Conservation (phyloP, 164 flowering plant genomes). For the Aristolochia fimbriata region DNA sequence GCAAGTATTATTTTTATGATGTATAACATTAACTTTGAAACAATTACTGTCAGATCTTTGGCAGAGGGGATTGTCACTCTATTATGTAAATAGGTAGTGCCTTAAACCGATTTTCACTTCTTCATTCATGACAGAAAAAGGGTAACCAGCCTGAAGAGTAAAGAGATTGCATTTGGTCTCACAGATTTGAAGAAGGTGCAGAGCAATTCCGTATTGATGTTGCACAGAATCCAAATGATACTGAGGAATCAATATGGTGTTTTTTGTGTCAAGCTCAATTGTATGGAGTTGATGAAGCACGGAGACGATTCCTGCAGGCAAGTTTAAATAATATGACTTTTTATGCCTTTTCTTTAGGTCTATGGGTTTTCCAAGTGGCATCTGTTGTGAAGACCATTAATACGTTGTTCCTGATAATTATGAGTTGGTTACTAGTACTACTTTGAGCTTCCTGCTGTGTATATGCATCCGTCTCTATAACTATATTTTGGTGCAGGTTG, state of each 20-base stretch:
- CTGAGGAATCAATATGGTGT: constrained; percentile 98
- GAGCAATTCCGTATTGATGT: constrained; percentile 95
- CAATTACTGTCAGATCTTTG: constrained; percentile 58
- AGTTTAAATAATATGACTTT: constrained; percentile 3
- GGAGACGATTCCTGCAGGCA: constrained; percentile 68
- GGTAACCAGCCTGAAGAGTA: not conserved
- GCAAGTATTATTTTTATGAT: not conserved
- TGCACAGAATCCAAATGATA: constrained; percentile 89
- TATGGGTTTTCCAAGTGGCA: no score
- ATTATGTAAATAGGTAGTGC: constrained; percentile 81
- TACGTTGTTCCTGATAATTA: not conserved
- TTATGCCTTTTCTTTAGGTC: no score
- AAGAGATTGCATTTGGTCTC: not conserved
- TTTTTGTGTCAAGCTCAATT: constrained; percentile 89
- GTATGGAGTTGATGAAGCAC: constrained; percentile 73
- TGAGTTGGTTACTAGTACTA: not conserved
- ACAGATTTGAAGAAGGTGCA: constrained; percentile 89
- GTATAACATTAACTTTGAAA: not conserved
- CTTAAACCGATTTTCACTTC: no score
- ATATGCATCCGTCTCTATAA: not conserved
- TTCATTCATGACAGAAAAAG: no score
- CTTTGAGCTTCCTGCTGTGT: not conserved
- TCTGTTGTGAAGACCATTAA: not conserved
- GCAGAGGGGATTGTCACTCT: constrained; percentile 91
- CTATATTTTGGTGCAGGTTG: constrained; percentile 42